Percentiles rank a stretch among this genome's conserved stretches.
These are phyloP conservation scores for Backusella westeae DNA, from an alignment of 192 early-diverging fungal species.

Conservation along the genomic window DNA sequence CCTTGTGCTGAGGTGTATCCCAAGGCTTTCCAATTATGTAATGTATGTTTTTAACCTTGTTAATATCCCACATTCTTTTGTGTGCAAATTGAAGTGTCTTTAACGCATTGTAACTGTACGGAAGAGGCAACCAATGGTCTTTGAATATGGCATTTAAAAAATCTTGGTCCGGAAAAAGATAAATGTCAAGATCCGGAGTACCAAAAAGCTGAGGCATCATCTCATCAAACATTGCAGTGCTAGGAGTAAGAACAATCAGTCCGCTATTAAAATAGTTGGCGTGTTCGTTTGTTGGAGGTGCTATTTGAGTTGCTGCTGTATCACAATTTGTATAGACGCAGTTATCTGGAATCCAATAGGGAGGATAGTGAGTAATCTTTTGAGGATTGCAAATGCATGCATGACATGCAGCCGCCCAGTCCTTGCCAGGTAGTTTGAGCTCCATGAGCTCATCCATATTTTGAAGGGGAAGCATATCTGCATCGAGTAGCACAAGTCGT, in stretches of 20 bases:
- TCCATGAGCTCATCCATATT: constrained; percentile 70
- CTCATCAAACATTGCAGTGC: constrained; percentile 16
- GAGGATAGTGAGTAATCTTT: constrained; percentile 35
- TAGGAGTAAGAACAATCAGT: constrained; percentile 42
- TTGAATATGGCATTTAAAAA: constrained; percentile 46
- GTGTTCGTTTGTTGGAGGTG: background rate
- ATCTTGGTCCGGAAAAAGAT: constrained; percentile 50
- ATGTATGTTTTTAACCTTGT: constrained; percentile 39
- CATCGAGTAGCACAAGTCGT: constrained; percentile 62
- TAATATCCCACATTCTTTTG: constrained; percentile 35
- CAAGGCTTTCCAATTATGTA: constrained; percentile 48
- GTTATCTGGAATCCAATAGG: constrained; percentile 37
- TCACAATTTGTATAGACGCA: constrained; percentile 38
- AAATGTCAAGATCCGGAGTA: constrained; percentile 19
- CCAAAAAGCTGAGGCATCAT: constrained; percentile 26
- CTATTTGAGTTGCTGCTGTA: constrained; percentile 4
- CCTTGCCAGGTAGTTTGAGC: constrained; percentile 19
- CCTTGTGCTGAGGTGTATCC: constrained; percentile 18
- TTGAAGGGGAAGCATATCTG: constrained; percentile 61
- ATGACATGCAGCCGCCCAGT: constrained; percentile 42
- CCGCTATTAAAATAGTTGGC: constrained; percentile 51
- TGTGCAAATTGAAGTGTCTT: constrained; percentile 42
- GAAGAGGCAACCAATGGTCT: constrained; percentile 38
- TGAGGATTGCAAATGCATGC: constrained; percentile 51
- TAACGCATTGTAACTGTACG: constrained; percentile 52